Conservation (phyloP, 2,329 filamentous ascomycete species). For the Aspergillus oerlinghausenensis region DNA sequence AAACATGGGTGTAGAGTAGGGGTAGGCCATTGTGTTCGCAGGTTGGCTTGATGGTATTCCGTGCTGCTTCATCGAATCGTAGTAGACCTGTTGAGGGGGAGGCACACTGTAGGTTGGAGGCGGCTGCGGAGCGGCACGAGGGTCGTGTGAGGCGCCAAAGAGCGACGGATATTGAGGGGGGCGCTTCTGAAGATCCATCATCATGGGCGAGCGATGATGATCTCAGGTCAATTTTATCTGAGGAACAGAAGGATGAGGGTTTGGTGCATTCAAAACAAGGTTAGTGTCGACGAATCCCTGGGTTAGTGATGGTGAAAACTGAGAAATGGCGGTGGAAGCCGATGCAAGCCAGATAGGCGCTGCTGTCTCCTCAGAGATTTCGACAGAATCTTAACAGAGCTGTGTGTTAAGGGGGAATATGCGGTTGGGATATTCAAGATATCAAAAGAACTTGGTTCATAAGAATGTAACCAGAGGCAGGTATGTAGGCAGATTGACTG, state of each 20-base stretch:
- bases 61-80: constrained; percentile 6
- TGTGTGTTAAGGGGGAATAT: not conserved
- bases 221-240: not conserved
- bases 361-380: not conserved
- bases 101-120: constrained; percentile 15
- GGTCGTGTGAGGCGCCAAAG: constrained; percentile 26
- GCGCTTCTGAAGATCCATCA: constrained; percentile 25
- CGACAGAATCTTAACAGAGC: not conserved
- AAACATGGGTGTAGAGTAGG: constrained; percentile 2
- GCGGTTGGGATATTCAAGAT: not conserved
- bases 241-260: not conserved
- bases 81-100: constrained; percentile 3
- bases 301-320: not conserved
- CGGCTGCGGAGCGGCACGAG: constrained; percentile 18
- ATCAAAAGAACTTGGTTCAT: not conserved
- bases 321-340: constrained; percentile 15
- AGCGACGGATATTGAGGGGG: constrained; percentile 24
- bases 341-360: not conserved
- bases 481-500: not conserved
- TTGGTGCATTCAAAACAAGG: constrained; percentile 4
- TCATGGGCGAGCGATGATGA: constrained; percentile 6
- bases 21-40: constrained; percentile 5
- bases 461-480: not conserved
- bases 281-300: not conserved
- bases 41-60: constrained; percentile 13